Evolutionary conservation across 805 yeast species (phyloP), one percentile per base, ranked within the genome.

Genomic region (Lipomyces anomalus): DNA sequence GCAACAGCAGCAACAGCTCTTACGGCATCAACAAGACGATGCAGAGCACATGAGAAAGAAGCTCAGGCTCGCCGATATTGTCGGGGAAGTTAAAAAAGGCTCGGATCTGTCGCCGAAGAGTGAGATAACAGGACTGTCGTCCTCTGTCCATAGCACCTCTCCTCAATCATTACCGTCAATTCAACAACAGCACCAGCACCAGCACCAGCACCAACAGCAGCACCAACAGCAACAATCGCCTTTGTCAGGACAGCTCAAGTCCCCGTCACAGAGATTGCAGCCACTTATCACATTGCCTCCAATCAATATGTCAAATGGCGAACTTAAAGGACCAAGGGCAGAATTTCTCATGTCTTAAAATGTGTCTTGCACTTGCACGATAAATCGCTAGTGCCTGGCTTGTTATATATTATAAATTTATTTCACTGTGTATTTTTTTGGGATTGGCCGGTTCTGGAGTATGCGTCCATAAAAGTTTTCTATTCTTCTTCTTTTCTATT

Each of bases 51-150:
- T 44, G 28, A 47, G 46, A 35, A 50, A 50, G 46, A 50, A 50
- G 41, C 40, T 50, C 43, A 47, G 54, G 20, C 44, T 50, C 13
- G 21, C 50, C 9, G 50, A 48, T 20, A 40, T 48, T 18, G 49
- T 44, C 20, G 52, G 46, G 17, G 22, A 35, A 3, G 36, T 34
- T 13, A 37, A 22, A 13, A 29, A 36, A 30, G 36, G 39, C 23
- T 24, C 40, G 9, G 35, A 18, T 20, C 33, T 6, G 18, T 34
- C 37, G 23, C 23, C 23, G 17, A 28, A 13, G 13, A 28, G 13
- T 36, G 30, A 40, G 37, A 24, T 35, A 35, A n/a, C 6, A 36
- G 4, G 24, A 38, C 17, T 24, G 35, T 16, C 4, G 34, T 22
- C 34, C 35, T 34, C 24, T 37, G 26, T 17, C 37, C n/a, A 47